These are phyloP conservation scores for Aotearoamyces nothofagi DNA, from an alignment of 2,329 filamentous ascomycete genomes.

Conservation along the genomic window DNA sequence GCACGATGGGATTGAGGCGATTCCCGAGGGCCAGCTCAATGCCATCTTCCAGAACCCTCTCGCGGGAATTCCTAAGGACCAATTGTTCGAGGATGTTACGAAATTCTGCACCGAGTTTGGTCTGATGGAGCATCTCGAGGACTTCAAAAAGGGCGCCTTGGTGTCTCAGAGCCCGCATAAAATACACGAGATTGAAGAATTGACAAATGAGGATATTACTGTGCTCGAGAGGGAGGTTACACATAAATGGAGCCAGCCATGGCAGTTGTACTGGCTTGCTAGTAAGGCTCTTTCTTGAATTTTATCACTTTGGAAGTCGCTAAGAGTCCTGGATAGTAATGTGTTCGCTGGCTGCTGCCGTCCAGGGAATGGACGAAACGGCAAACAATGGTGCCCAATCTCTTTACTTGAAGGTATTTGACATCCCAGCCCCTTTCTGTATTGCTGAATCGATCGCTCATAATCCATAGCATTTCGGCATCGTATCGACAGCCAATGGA, in stretches of 20 bases:
- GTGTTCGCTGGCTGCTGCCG: conserved; percentile 53
- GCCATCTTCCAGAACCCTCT: conserved; percentile 43
- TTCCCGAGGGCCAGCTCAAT: too few species aligned
- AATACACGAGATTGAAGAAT: too few species aligned
- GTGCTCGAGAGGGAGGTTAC: conserved; percentile 44
- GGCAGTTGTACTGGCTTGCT: conserved; percentile 48
- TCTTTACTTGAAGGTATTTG: too few species aligned
- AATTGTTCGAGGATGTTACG: conserved; percentile 37
- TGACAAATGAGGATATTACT: conserved; percentile 39
- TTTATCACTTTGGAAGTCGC: too few species aligned
- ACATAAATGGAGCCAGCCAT: conserved; percentile 55
- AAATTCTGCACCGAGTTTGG: conserved; percentile 45
- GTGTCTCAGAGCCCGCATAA: conserved; percentile 64
- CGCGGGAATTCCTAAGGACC: conserved; percentile 32
- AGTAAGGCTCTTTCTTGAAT: too few species aligned
- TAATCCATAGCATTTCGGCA: too few species aligned
- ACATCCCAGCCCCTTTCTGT: conserved; percentile 32
- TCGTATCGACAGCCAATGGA: too few species aligned
- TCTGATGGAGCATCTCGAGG: conserved; percentile 38
- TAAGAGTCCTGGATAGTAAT: conserved; percentile 37
- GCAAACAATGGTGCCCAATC: conserved; percentile 54
- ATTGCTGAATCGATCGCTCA: conserved; percentile 10
- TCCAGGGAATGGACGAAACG: conserved; percentile 59
- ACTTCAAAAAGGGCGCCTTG: conserved; percentile 55
- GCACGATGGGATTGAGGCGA: too few species aligned